Evolutionary conservation across 345 rosid species (phyloP).

Genomic region (Microcos paniculata): DNA sequence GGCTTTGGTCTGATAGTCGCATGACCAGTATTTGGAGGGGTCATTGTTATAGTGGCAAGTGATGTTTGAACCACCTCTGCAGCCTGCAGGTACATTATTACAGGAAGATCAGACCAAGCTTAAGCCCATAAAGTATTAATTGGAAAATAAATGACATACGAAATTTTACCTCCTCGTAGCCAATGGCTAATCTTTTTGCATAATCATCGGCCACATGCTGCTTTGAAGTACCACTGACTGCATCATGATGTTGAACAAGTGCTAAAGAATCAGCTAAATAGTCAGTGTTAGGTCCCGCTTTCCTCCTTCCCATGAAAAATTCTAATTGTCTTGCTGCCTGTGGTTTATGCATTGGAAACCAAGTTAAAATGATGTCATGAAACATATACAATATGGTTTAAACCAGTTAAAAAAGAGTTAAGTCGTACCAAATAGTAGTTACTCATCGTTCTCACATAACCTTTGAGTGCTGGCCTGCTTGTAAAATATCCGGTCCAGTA

Average conservation of each 20-base stretch:
- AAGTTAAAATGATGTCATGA: neutral
- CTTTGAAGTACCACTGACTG: slow-evolving; percentile 46
- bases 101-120: neutral
- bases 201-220: slow-evolving; percentile 59
- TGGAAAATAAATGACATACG: neutral
- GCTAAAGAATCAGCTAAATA: slow-evolving; percentile 55
- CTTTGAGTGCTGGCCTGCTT: slow-evolving; percentile 46
- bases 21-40: slow-evolving; percentile 29
- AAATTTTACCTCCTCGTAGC: slow-evolving; percentile 42
- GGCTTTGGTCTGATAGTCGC: slow-evolving; percentile 5
- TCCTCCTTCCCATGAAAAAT: slow-evolving; percentile 40
- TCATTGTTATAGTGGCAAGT: slow-evolving; percentile 35
- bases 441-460: slow-evolving; percentile 49
- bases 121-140: slow-evolving; percentile 7
- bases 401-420: neutral
- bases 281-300: slow-evolving; percentile 35
- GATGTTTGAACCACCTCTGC: slow-evolving; percentile 44
- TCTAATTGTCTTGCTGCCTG: slow-evolving; percentile 60
- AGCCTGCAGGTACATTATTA: slow-evolving; percentile 31
- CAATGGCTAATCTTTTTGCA: slow-evolving; percentile 46
- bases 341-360: slow-evolving; percentile 10
- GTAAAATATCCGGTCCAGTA: slow-evolving; percentile 65
- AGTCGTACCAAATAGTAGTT: slow-evolving; percentile 45
- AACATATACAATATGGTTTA: neutral
- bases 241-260: slow-evolving; percentile 53